Evolutionary conservation across 75 land plant genomes (phyloP).

Genomic region (Picea glauca): DNA sequence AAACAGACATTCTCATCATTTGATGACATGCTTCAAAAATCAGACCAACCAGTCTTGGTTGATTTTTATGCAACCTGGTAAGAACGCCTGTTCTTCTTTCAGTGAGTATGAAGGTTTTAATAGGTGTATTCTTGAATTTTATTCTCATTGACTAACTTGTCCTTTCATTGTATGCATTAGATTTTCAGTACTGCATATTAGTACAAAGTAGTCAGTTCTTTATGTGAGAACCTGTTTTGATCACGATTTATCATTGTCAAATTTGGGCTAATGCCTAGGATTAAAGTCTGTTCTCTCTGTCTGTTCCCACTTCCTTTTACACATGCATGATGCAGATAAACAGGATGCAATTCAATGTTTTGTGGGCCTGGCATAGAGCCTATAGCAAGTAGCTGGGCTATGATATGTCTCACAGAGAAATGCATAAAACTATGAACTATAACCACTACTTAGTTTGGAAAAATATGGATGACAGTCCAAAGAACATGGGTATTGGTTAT

Average conservation of each 20-base stretch:
- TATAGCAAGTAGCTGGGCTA: neutral
- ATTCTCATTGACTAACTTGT: neutral
- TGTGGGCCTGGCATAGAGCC: neutral
- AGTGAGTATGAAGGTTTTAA: neutral
- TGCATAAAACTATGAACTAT: neutral
- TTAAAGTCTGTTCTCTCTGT: neutral
- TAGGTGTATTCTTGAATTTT: neutral
- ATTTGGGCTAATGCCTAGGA: neutral
- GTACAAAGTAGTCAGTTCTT: too few species aligned
- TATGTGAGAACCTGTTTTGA: neutral
- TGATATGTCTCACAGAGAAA: neutral
- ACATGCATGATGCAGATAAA: neutral
- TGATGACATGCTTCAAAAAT: slow-evolving; percentile 75
- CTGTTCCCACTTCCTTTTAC: neutral
- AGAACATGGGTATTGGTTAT: neutral
- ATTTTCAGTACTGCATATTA: neutral
- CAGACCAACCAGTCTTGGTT: slow-evolving; percentile 87
- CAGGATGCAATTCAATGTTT: neutral
- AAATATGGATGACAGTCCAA: neutral
- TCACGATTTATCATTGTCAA: neutral
- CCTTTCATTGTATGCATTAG: neutral
- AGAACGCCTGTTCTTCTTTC: slow-evolving; percentile 5
- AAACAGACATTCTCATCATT: slow-evolving; percentile 82
- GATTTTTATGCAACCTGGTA: slow-evolving; percentile 99
- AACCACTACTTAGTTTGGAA: neutral